phyloP scores from a whole-genome alignment of 1,284 basidiomycete genomes.

The Boletus holoroseus region DNA sequence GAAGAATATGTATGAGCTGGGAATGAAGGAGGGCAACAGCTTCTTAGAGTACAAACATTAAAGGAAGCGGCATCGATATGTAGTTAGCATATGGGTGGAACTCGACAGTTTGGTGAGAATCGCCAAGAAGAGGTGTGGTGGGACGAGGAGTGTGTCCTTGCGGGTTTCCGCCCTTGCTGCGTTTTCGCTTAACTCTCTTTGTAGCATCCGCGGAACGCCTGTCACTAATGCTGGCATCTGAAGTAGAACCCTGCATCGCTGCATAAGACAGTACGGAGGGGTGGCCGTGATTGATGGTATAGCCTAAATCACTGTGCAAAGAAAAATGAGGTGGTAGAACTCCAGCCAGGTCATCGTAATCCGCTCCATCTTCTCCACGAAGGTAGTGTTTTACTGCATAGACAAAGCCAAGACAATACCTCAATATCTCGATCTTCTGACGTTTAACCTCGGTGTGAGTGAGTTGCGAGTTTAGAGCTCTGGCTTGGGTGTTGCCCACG shows the following conservation, averaged over 20 bases:
- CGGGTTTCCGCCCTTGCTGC: conserved; percentile 46
- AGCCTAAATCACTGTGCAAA: conserved; percentile 41
- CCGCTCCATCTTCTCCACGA: conserved; percentile 66
- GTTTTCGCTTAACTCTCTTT: conserved; percentile 61
- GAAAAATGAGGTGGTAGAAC: conserved; percentile 59
- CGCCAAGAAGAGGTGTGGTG: conserved; percentile 55
- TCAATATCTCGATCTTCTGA: conserved; percentile 68
- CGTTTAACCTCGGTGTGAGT: conserved; percentile 55
- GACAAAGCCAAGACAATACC: conserved; percentile 63
- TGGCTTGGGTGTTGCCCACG: conserved; percentile 43
- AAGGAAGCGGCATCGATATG: conserved; percentile 64
- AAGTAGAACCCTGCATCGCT: conserved; percentile 35
- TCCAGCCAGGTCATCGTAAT: conserved; percentile 60
- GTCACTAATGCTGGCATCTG: conserved; percentile 28
- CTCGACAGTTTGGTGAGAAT: conserved; percentile 54
- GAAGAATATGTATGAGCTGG: not conserved
- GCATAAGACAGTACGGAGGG: conserved; percentile 36
- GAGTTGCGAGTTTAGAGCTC: conserved; percentile 42
- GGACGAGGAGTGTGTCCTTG: conserved; percentile 27
- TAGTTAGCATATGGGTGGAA: conserved; percentile 52
- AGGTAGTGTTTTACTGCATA: conserved; percentile 74
- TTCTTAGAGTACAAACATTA: conserved; percentile 48
- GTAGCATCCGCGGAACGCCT: conserved; percentile 51
- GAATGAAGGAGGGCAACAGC: not conserved
- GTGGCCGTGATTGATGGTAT: conserved; percentile 31